A percentile compares a stretch with the other conserved stretches of the same genome.
phyloP scores from a whole-genome alignment of 257 asterid species.

The Nicotiana benthamiana region DNA sequence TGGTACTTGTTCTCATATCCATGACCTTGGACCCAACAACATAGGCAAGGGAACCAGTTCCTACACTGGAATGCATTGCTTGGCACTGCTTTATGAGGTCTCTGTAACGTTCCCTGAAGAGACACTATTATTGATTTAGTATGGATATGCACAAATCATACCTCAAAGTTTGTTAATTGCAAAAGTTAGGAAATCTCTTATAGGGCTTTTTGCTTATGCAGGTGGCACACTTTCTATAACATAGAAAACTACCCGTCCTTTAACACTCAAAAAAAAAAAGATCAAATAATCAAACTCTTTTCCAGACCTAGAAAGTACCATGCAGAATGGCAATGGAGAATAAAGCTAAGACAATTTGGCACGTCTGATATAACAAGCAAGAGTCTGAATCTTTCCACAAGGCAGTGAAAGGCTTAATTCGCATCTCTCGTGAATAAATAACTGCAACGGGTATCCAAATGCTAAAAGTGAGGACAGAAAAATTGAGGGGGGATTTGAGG shows the following conservation, averaged over 20 bases:
- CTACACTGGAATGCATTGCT: slow-evolving; percentile 90
- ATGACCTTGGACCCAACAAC: slow-evolving; percentile 91
- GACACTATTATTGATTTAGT: slow-evolving; percentile 14
- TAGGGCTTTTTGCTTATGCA: neutral
- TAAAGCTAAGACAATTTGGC: neutral
- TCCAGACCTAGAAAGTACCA: neutral
- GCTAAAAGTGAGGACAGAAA: neutral
- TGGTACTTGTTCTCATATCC: slow-evolving; percentile 93
- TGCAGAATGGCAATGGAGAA: neutral
- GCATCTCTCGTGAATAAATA: neutral
- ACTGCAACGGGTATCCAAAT: neutral
- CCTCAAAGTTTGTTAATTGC: neutral
- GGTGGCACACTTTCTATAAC: neutral
- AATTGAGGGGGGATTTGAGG: slow-evolving; percentile 3
- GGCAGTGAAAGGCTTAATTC: neutral
- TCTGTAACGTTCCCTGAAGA: slow-evolving; percentile 71
- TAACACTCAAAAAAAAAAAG: neutral
- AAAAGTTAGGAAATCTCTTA: neutral
- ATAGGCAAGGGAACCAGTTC: slow-evolving; percentile 96
- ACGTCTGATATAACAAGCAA: neutral
- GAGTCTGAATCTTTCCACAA: neutral
- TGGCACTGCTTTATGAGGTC: slow-evolving; percentile 86
- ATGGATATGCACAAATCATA: neutral
- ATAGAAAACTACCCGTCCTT: neutral
- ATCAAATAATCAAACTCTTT: too few relatives aligned